These are phyloP conservation scores for Globisporangium yorkense DNA, from an alignment of 352 stramenopile species.

Conservation along the genomic window DNA sequence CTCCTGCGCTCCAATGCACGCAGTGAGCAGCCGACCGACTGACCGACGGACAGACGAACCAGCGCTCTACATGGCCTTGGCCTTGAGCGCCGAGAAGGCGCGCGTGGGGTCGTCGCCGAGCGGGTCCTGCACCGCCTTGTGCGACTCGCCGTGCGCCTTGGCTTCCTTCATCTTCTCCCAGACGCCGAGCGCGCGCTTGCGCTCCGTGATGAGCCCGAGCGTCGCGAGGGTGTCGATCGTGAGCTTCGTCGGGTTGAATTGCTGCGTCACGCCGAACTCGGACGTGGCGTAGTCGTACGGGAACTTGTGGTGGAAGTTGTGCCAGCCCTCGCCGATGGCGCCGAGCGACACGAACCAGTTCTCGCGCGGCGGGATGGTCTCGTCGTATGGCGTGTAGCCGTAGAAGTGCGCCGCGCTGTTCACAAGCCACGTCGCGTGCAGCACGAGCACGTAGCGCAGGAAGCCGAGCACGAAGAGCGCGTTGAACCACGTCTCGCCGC, in stretches of 20 bases:
- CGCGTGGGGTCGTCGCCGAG: constrained; percentile 42
- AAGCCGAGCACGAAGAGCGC: constrained; percentile 95
- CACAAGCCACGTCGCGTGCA: constrained; percentile 98
- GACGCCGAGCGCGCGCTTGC: constrained; percentile 92
- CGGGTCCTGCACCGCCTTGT: constrained; percentile 36
- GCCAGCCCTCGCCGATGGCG: constrained; percentile 96
- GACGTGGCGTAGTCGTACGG: constrained; percentile 97
- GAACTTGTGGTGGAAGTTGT: constrained; percentile 98
- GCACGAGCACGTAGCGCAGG: constrained; percentile 94
- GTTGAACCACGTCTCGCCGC: constrained; percentile 93
- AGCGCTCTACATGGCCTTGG: constrained; percentile 45
- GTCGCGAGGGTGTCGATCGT: constrained; percentile 94
- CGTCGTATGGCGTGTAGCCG: constrained; percentile 98
- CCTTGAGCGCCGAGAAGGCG: constrained; percentile 64
- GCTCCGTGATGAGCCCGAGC: constrained; percentile 93
- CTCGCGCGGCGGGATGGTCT: constrained; percentile 91
- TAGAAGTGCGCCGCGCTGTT: constrained; percentile 98
- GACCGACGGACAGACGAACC: neutral
- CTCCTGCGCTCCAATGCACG: no score
- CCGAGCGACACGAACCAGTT: constrained; percentile 96
- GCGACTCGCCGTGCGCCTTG: constrained; percentile 23
- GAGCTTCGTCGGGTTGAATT: constrained; percentile 98
- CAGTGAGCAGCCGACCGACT: neutral
- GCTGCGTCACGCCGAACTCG: constrained; percentile 94
- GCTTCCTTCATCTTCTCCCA: constrained; percentile 90